phyloP scores from a whole-genome alignment of 2,329 filamentous ascomycete genomes.

The Cladosporium sp. region DNA sequence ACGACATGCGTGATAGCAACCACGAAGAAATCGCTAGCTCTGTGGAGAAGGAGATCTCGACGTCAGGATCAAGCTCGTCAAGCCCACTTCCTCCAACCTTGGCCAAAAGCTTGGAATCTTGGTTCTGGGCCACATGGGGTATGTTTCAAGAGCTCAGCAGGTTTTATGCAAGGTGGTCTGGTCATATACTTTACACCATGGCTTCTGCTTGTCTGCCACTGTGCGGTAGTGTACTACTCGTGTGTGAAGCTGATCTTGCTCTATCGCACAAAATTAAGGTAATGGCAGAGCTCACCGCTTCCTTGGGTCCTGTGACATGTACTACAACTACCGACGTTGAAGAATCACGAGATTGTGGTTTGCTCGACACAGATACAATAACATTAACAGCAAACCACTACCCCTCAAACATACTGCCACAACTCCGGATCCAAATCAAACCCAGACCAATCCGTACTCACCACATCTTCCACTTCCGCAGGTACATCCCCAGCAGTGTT shows the following conservation, averaged over 20 bases:
- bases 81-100: too few relatives aligned
- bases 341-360: background rate
- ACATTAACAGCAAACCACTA: background rate
- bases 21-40: too few relatives aligned
- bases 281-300: too few relatives aligned
- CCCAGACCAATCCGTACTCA: slow-evolving; percentile 3
- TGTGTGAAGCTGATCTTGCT: too few relatives aligned
- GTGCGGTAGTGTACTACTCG: too few relatives aligned
- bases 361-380: background rate
- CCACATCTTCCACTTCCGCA: slow-evolving; percentile 8
- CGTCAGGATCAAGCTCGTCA: too few relatives aligned
- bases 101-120: slow-evolving; percentile 10
- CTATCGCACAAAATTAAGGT: too few relatives aligned
- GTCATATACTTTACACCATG: background rate
- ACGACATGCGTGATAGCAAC: too few relatives aligned
- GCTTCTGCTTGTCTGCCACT: background rate
- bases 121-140: background rate
- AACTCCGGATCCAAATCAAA: slow-evolving; percentile 16
- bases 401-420: slow-evolving; percentile 18
- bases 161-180: background rate
- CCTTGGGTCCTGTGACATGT: background rate
- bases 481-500: background rate
- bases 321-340: background rate
- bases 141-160: background rate
- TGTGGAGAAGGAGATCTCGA: too few relatives aligned